A percentile compares a stretch with the other conserved stretches of the same genome.
Conservation (phyloP, 202 grass and related monocot genomes). For the Dendrocalamus latiflorus region DNA sequence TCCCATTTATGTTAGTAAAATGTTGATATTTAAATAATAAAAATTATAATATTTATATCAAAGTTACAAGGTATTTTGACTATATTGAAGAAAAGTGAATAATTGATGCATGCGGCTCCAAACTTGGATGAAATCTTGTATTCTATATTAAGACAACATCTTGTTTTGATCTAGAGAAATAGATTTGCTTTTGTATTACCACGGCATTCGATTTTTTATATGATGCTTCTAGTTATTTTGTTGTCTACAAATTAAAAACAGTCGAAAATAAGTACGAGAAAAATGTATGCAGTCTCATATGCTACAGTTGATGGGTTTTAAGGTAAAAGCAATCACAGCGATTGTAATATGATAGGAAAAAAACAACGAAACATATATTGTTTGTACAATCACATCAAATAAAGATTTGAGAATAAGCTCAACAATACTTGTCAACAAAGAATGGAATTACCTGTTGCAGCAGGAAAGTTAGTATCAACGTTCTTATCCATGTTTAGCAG, state of each 20-base stretch:
- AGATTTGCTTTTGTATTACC: not conserved
- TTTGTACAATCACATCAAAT: not conserved
- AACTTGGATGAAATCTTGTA: not conserved
- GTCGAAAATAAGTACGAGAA: not conserved
- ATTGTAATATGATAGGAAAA: not conserved
- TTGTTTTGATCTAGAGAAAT: not conserved
- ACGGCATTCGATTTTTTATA: not conserved
- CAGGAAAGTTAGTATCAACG: not conserved
- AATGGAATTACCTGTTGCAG: slow-evolving; percentile 22
- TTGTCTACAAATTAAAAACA: not conserved
- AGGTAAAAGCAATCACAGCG: not conserved
- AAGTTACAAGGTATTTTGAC: not conserved
- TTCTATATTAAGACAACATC: not conserved
- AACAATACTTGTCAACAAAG: not conserved
- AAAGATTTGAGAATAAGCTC: not conserved
- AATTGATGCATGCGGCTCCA: not conserved
- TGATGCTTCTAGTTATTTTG: not conserved
- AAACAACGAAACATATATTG: not conserved
- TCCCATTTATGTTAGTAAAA: not conserved
- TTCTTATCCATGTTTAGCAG: slow-evolving; percentile 12
- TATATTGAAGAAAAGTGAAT: not conserved
- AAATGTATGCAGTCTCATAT: not conserved
- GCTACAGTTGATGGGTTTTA: not conserved
- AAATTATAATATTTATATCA: not conserved
- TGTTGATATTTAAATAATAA: not conserved